Percentiles rank a stretch among this genome's conserved stretches.
These are phyloP conservation scores for Oryza australiensis DNA, from an alignment of 176 grass and related monocot genomes.

Conservation along the genomic window DNA sequence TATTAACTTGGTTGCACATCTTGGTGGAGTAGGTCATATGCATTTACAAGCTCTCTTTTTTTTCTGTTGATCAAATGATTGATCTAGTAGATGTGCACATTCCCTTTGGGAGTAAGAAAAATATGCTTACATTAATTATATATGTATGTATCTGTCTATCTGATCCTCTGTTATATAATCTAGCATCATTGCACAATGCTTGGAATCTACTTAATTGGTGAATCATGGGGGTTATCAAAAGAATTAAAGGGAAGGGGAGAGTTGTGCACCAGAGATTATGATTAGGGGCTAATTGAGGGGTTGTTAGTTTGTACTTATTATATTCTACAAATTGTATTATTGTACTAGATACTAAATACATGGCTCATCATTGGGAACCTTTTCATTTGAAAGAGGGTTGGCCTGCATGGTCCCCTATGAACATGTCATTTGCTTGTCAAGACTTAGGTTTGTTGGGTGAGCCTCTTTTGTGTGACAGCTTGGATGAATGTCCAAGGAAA, in stretches of 20 bases:
- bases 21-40: constrained; percentile 30
- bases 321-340: constrained; percentile 33
- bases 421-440: neutral
- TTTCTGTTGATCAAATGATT: constrained; percentile 16
- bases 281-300: constrained; percentile 39
- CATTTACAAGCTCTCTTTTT: neutral
- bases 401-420: neutral
- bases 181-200: constrained; percentile 40
- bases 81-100: neutral
- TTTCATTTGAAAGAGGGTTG: constrained; percentile 32
- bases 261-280: constrained; percentile 12
- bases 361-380: constrained; percentile 41
- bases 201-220: constrained; percentile 33
- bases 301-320: constrained; percentile 14
- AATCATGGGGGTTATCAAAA: constrained; percentile 28
- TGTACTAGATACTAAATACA: constrained; percentile 8
- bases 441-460: constrained; percentile 11
- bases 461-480: constrained; percentile 20
- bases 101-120: constrained; percentile 22
- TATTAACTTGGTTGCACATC: constrained; percentile 22
- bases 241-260: neutral
- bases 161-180: constrained; percentile 3
- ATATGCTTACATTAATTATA: neutral
- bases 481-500: constrained; percentile 11
- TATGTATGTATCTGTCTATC: neutral